These are phyloP conservation scores for Globisporangium camurandrum DNA, from an alignment of 352 stramenopile genomes.

Conservation along the genomic window DNA sequence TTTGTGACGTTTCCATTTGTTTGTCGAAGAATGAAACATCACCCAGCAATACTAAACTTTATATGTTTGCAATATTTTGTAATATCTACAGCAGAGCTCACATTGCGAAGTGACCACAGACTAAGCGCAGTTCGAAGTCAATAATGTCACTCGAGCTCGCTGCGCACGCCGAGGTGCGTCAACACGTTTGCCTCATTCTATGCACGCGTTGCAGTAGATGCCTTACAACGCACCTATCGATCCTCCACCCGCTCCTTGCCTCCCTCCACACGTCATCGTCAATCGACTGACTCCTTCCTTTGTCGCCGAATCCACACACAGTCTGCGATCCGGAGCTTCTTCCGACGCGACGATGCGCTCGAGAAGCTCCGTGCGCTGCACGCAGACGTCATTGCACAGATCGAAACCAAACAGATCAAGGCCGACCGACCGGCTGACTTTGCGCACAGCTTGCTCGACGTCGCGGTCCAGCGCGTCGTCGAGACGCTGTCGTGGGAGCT, in stretches of 20 bases:
- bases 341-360: constrained; percentile 42
- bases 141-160: constrained; percentile 58
- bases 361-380: constrained; percentile 40
- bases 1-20: too few species aligned
- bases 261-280: background rate
- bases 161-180: constrained; percentile 50
- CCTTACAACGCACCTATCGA: background rate
- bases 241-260: background rate
- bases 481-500: constrained; percentile 72
- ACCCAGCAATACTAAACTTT: too few species aligned
- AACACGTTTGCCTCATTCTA: background rate
- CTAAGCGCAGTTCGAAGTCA: background rate
- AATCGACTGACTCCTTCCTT: constrained; percentile 6
- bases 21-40: too few species aligned
- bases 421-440: constrained; percentile 28
- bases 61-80: too few species aligned
- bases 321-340: constrained; percentile 55
- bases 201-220: background rate
- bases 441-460: constrained; percentile 56
- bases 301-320: constrained; percentile 9
- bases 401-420: constrained; percentile 25
- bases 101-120: too few species aligned
- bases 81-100: too few species aligned
- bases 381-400: constrained; percentile 19
- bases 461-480: constrained; percentile 79